A percentile compares a stretch with the other conserved stretches of the same genome.
phyloP scores from a whole-genome alignment of 176 grass and related monocot genomes.

The Triticum monococcum region DNA sequence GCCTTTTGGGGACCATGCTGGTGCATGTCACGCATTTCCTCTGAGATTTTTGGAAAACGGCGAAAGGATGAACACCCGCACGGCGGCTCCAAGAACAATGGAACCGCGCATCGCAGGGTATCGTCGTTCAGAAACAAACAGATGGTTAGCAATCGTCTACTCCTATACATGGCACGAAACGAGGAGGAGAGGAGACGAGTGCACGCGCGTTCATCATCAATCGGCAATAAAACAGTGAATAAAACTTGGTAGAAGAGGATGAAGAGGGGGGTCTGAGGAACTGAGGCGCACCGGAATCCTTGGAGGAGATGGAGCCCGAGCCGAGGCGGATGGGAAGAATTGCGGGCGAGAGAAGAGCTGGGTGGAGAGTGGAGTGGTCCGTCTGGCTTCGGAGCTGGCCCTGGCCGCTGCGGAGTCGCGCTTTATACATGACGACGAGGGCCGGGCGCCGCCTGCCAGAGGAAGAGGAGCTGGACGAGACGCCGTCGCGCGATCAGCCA shows the following conservation, averaged over 20 bases:
- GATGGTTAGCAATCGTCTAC: too few relatives aligned
- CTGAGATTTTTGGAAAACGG: neutral
- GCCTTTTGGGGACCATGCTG: neutral
- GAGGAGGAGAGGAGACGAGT: too few relatives aligned
- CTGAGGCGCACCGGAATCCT: constrained; percentile 19
- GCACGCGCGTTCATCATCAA: neutral
- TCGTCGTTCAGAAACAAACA: neutral
- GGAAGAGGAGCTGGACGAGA: neutral
- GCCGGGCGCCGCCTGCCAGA: neutral
- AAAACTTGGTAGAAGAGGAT: too few relatives aligned
- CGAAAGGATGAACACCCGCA: neutral
- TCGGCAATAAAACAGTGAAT: neutral
- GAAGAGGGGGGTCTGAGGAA: neutral
- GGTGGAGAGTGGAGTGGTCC: too few relatives aligned
- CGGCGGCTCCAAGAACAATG: neutral
- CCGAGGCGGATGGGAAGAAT: neutral
- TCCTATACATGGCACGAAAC: neutral
- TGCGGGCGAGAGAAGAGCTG: too few relatives aligned
- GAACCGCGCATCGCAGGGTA: neutral
- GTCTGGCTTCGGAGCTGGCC: too few relatives aligned
- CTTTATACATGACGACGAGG: constrained; percentile 28
- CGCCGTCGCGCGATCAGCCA: neutral
- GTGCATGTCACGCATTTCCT: neutral
- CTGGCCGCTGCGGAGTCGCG: neutral
- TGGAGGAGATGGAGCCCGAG: neutral